A percentile compares a stretch with the other conserved stretches of the same genome.
These are phyloP conservation scores for Talaromyces amestolkiae DNA, from an alignment of 2,329 filamentous ascomycete species.

Conservation along the genomic window DNA sequence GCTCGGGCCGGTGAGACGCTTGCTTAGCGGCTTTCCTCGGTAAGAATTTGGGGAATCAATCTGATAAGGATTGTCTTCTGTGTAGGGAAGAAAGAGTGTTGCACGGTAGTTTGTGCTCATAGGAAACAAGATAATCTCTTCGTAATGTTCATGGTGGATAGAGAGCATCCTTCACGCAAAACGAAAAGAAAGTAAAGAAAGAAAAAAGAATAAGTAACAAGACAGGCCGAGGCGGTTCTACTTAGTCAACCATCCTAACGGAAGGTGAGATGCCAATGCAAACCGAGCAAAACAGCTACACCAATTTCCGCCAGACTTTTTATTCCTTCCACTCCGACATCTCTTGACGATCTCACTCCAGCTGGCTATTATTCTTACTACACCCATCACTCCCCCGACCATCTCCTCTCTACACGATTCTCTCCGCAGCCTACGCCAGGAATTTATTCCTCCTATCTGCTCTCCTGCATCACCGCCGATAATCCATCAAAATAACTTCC, in stretches of 20 bases:
- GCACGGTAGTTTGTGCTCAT: not conserved
- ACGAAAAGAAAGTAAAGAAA: not conserved
- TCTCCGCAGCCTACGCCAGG: not conserved
- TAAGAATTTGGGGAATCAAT: constrained; percentile 2
- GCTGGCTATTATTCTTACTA: not conserved
- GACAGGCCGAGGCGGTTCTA: not conserved
- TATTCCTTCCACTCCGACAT: not conserved
- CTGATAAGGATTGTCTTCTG: not conserved
- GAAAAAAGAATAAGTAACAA: not conserved
- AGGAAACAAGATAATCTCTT: too few species aligned
- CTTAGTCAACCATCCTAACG: constrained; percentile 1
- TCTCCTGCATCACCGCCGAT: not conserved
- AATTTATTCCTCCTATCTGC: not conserved
- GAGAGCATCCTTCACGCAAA: not conserved
- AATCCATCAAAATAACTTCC: constrained; percentile 12
- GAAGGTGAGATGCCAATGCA: not conserved
- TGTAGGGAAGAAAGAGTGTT: not conserved
- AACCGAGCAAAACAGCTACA: constrained; percentile 9
- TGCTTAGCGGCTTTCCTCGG: not conserved
- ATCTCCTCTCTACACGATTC: not conserved
- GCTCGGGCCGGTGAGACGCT: not conserved
- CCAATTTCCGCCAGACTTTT: not conserved
- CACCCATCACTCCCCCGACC: not conserved
- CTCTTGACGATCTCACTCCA: not conserved
- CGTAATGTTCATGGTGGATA: not conserved